phyloP scores from a whole-genome alignment of 805 yeast species.

The Nakazawaea wickerhamii region DNA sequence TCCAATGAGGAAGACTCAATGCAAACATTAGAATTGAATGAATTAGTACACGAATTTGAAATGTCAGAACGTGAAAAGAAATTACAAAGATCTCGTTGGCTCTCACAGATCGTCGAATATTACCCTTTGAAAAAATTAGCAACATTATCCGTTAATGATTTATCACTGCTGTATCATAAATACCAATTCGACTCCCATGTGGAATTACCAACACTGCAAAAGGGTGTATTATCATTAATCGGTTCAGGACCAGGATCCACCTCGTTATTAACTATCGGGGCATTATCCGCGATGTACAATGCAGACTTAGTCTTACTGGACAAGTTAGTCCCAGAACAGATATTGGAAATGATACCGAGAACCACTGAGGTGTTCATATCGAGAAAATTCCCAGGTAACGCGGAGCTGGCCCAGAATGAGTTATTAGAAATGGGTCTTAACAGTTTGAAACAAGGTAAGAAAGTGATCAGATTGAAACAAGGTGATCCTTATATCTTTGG shows the following conservation, averaged over 20 bases:
- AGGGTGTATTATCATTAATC: constrained; percentile 73
- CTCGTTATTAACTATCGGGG: constrained; percentile 78
- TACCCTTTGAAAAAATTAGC: constrained; percentile 70
- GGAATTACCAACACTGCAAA: constrained; percentile 16
- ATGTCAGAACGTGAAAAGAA: constrained; percentile 47
- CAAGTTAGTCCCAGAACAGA: constrained; percentile 86
- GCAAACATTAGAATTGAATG: constrained; percentile 53
- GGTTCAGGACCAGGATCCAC: constrained; percentile 95
- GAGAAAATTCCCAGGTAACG: constrained; percentile 93
- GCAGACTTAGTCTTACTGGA: constrained; percentile 89
- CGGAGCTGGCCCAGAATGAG: constrained; percentile 89
- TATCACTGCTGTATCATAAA: constrained; percentile 36
- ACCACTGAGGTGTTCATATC: constrained; percentile 79
- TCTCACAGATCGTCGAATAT: constrained; percentile 86
- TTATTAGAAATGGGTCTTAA: constrained; percentile 66
- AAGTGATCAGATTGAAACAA: constrained; percentile 86
- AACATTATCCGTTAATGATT: constrained; percentile 51
- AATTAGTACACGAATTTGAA: constrained; percentile 54
- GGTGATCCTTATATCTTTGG: constrained; percentile 98
- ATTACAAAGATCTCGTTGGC: constrained; percentile 69
- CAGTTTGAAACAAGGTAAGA: constrained; percentile 57
- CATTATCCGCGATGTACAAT: constrained; percentile 67
- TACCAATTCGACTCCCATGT: neutral
- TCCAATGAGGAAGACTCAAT: constrained; percentile 62
- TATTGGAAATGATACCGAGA: constrained; percentile 74